phyloP scores from a whole-genome alignment of 768 basidiomycete genomes.

The Tulasnella sp. region DNA sequence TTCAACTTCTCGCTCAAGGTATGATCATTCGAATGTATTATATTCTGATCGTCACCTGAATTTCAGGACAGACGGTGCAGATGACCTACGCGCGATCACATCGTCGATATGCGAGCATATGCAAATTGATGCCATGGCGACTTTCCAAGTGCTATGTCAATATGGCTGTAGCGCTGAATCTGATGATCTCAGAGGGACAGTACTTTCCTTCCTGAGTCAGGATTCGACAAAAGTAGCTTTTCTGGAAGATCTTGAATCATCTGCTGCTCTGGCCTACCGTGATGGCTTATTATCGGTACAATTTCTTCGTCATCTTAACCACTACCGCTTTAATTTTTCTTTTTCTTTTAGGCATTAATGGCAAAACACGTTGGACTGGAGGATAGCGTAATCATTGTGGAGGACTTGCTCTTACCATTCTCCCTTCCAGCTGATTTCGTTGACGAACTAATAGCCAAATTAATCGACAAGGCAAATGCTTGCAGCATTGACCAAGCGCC shows the following conservation, averaged over 20 bases:
- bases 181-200: background rate
- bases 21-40: background rate
- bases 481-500: too few species aligned
- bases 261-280: background rate
- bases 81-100: background rate
- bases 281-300: too few species aligned
- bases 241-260: background rate
- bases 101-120: background rate
- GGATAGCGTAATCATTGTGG: too few species aligned
- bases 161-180: too few species aligned
- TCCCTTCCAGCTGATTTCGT: too few species aligned
- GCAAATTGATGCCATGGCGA: conserved; percentile 1
- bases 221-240: background rate
- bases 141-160: background rate
- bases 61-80: background rate
- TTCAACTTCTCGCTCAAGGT: conserved; percentile 9
- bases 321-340: too few species aligned
- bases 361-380: too few species aligned
- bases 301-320: too few species aligned
- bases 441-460: too few species aligned
- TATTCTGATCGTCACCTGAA: background rate
- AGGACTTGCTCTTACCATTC: too few species aligned
- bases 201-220: background rate
- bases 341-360: too few species aligned
- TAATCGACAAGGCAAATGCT: too few species aligned